phyloP scores from a whole-genome alignment of 1,284 basidiomycete genomes.

The Hortiboletus rubellus region DNA sequence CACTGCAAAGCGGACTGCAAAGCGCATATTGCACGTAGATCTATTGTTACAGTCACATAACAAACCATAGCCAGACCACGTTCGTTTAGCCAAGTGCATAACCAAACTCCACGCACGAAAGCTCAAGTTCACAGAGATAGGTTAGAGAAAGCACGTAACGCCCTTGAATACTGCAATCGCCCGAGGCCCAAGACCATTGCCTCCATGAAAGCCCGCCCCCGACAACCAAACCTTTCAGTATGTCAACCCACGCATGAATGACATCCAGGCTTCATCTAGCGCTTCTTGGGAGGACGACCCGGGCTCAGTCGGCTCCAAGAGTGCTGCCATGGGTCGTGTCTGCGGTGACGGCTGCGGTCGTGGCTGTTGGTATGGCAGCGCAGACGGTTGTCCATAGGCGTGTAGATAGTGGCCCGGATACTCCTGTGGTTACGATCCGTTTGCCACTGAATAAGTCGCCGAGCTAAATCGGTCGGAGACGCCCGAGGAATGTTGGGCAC shows the following conservation, averaged over 20 bases:
- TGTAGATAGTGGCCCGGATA: conserved; percentile 14
- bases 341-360: conserved; percentile 2
- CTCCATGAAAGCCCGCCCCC: no score
- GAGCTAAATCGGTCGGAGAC: conserved; percentile 7
- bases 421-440: conserved; percentile 4
- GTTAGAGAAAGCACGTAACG: no score
- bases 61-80: no score
- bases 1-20: no score
- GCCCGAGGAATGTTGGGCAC: conserved; percentile 11
- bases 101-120: no score
- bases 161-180: no score
- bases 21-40: no score
- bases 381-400: conserved; percentile 14
- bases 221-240: conserved; percentile 36
- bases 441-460: conserved; percentile 7
- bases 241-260: conserved; percentile 58
- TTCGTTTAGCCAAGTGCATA: no score
- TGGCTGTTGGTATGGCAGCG: conserved; percentile 2
- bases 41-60: no score
- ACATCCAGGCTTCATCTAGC: conserved; percentile 57
- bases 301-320: conserved; percentile 48
- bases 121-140: no score
- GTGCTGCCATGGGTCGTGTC: conserved; percentile 10
- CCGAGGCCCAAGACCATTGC: no score
- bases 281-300: conserved; percentile 55